Percentiles rank a stretch among this genome's conserved stretches.
Conservation (phyloP, 768 basidiomycete genomes). For the Mycena amicta region DNA sequence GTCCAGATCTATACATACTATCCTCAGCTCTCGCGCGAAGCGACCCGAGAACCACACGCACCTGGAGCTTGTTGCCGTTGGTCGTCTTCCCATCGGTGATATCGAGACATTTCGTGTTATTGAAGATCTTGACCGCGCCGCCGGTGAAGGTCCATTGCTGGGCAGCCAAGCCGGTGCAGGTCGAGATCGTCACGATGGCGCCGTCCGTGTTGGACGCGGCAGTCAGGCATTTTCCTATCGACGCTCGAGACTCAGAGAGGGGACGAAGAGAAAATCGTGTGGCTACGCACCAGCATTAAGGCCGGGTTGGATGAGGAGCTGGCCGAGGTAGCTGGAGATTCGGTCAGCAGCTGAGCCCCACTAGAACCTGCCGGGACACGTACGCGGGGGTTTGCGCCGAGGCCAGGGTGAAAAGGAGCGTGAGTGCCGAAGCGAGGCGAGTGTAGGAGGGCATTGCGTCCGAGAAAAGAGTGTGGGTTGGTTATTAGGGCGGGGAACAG, state of each 20-base stretch:
- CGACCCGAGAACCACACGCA: neutral
- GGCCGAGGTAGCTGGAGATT: constrained; percentile 40
- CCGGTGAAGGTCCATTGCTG: constrained; percentile 53
- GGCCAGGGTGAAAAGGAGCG: constrained; percentile 22
- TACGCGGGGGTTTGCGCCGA: constrained; percentile 30
- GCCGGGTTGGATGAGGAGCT: constrained; percentile 47
- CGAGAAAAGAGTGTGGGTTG: constrained; percentile 23
- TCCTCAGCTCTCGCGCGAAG: neutral
- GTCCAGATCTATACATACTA: constrained; percentile 43
- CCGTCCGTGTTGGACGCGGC: constrained; percentile 52
- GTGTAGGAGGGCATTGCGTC: constrained; percentile 10
- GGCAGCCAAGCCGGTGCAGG: constrained; percentile 44
- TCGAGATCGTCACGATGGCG: constrained; percentile 47
- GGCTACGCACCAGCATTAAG: constrained; percentile 40
- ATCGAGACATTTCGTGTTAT: constrained; percentile 51
- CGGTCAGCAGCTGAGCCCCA: neutral
- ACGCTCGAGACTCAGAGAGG: neutral
- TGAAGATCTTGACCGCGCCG: constrained; percentile 44
- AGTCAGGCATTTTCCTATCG: constrained; percentile 52
- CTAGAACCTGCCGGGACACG: neutral
- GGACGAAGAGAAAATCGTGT: neutral
- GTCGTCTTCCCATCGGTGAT: constrained; percentile 42
- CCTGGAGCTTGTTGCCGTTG: constrained; percentile 51
- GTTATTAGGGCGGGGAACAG: constrained; percentile 3
- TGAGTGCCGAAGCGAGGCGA: constrained; percentile 7